Base-by-base conservation (phyloP, 495 filamentous ascomycete genomes). In the Neurospora discreta region DNA sequence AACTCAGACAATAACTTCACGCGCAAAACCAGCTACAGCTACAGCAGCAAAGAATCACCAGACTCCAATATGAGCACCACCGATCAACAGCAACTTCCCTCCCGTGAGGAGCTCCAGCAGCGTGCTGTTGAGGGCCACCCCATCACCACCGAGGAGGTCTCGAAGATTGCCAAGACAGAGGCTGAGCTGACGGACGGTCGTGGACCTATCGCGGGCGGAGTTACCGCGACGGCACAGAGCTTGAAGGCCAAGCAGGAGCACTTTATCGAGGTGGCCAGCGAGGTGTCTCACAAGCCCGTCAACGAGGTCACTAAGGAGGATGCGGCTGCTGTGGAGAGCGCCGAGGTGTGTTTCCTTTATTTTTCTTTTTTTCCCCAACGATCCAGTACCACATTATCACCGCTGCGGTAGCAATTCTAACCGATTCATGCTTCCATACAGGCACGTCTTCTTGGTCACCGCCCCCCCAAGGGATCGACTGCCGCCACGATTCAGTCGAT, bases 231-330 rank as follows among this genome's bases (percentile, higher is more conserved):
- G 15, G 77, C 78, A 10, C 78, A 80, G 74, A 74, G 75, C 73
- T 44, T 80, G 68, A 75, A 78, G 70, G 79, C 79, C 71, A 69
- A 70, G 30, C 78, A 80, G 71, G 71, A 76, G 70, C 77, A 81
- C 69, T 80, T 78, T 69, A 18, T 76, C 26, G 73, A 43, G 20
- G 74, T 72, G n/a, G 75, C 80, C 1, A 75, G 77, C 20, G 74
- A 81, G 41, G 73, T 81, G 13, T 73, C 77, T 1, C 74, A 75
- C 36, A 82, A 82, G 74, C 75, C 77, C 2, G 73, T 46, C 9
- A 70, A 76, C 13, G 44, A 78, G 60, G 73, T 80, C 15, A 80
- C 74, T 1, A 74, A 75, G 69, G 67, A 79, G 65, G 80, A 81
- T 71, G 81, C 79, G 0, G 72, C 71, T 43, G 46, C 72, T 65